Base-by-base conservation (phyloP, 2,329 filamentous ascomycete species). In the Lasiodiplodia hormozganensis region DNA sequence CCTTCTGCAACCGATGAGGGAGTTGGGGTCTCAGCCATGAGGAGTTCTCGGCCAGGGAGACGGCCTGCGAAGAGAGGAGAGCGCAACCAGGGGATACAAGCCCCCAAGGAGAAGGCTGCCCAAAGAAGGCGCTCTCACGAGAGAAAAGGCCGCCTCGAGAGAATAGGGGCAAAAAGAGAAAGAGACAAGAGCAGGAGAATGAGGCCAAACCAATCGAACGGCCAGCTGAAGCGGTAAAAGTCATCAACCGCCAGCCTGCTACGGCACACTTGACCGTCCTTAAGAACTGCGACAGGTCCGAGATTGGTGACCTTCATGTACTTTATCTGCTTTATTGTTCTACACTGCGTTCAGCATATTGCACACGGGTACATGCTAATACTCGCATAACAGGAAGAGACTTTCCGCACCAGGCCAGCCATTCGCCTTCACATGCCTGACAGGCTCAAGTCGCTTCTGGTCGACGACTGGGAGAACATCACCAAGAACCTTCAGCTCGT, bases 381-480 rank as follows among this genome's bases (percentile, higher is more conserved):
- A 40, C 31, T 25, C 18, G 28, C 6, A 10, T n/a, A 18, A 38
- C 53, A 98, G 94, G 96, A 98, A 83, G 96, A 98, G 70, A 84
- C 87, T 4, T 99, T 97, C 78, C 89, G 94, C 76, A 86, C 87
- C 71, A 90, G 94, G 69, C 94, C 95, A 23, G 93, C 93, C 21
- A 91, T 99, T 75, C 92, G 93, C 74, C 87, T 99, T 52, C 86
- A 90, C 62, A 89, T 98, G 71, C 94, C 96, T 0, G 96, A 98
- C 76, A 89, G 92, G 72, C 86, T 99, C 72, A 97, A 98, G 83
- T 93, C 92, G 18, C 87, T 97, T 71, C 88, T 99, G 3, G 96
- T 99, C 25, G 96, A 99, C 77, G 96, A 99, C 79, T 99, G 96
- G 96, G 96, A 99, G 80, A 97, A 97, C 74, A 90, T 99, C 70